Conservation (phyloP, 148 eudicot species). For the Camellia japonica region DNA sequence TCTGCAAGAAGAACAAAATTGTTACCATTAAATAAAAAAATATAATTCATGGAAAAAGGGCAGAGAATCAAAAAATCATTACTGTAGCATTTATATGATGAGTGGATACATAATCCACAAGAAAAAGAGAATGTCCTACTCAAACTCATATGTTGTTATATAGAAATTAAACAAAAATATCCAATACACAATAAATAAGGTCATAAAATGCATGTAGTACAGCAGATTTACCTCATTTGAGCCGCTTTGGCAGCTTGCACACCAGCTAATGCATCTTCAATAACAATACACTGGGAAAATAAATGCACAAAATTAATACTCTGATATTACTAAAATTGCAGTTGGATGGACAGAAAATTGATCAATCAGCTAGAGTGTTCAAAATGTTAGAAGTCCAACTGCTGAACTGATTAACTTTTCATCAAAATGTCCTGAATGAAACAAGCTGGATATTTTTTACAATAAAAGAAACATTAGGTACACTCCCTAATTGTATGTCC, state of each 20-base stretch:
- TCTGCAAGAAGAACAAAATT: constrained; percentile 46
- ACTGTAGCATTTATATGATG: neutral
- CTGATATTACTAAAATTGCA: constrained; percentile 9
- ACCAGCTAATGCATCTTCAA: constrained; percentile 98
- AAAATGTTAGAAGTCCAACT: neutral
- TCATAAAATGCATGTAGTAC: neutral
- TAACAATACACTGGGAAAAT: constrained; percentile 71
- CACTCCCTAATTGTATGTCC: neutral
- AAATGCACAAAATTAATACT: constrained; percentile 11
- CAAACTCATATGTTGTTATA: neutral
- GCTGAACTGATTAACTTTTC: neutral
- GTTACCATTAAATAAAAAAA: neutral
- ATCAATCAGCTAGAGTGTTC: neutral
- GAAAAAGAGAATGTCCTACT: neutral
- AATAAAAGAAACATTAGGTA: neutral
- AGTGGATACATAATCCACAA: neutral
- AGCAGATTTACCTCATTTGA: constrained; percentile 67
- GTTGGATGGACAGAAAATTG: neutral
- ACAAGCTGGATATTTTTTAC: neutral
- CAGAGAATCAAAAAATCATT: neutral
- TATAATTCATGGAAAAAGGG: neutral
- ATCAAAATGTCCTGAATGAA: neutral
- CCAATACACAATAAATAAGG: neutral
- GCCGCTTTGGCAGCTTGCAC: constrained; percentile 96
- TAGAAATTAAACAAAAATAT: constrained; percentile 4